phyloP scores from a whole-genome alignment of 2,329 filamentous ascomycete genomes.

The Hypoxylon sp. region DNA sequence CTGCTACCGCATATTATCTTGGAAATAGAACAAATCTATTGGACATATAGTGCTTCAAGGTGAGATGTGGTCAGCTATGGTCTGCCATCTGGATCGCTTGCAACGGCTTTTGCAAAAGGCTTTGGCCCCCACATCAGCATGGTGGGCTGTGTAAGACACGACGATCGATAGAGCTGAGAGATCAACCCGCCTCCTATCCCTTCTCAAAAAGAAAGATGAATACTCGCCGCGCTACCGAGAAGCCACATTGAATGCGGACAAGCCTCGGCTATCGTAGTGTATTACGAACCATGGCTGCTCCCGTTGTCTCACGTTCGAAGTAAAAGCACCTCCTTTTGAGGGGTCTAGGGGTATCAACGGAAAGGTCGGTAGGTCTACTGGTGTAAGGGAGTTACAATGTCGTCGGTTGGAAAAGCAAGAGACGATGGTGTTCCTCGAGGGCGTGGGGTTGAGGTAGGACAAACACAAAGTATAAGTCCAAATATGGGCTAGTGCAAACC shows the following conservation, averaged over 20 bases:
- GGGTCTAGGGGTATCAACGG: conserved; percentile 7
- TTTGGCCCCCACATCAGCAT: conserved; percentile 24
- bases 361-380: conserved; percentile 16
- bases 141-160: conserved; percentile 37
- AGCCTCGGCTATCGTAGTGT: conserved; percentile 20
- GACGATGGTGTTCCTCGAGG: conserved; percentile 5
- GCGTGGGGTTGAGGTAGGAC: conserved; percentile 33
- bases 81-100: conserved; percentile 19
- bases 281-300: conserved; percentile 23
- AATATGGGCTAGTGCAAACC: conserved; percentile 21
- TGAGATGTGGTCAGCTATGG: conserved; percentile 4
- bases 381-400: conserved; percentile 31
- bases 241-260: conserved; percentile 12
- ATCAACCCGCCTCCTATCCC: conserved; percentile 25
- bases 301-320: conserved; percentile 11
- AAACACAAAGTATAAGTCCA: conserved; percentile 9
- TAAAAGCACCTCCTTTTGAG: conserved; percentile 11
- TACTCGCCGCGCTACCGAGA: conserved; percentile 26
- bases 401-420: conserved; percentile 34
- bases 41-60: conserved; percentile 10
- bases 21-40: conserved; percentile 15
- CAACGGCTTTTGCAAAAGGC: conserved; percentile 20
- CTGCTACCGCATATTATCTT: conserved; percentile 2
- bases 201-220: conserved; percentile 23
- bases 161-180: conserved; percentile 20